Evolutionary conservation across 2,329 filamentous ascomycete species (phyloP), one percentile per base, ranked within the genome.

Genomic region (Pseudodiploospora longispora): DNA sequence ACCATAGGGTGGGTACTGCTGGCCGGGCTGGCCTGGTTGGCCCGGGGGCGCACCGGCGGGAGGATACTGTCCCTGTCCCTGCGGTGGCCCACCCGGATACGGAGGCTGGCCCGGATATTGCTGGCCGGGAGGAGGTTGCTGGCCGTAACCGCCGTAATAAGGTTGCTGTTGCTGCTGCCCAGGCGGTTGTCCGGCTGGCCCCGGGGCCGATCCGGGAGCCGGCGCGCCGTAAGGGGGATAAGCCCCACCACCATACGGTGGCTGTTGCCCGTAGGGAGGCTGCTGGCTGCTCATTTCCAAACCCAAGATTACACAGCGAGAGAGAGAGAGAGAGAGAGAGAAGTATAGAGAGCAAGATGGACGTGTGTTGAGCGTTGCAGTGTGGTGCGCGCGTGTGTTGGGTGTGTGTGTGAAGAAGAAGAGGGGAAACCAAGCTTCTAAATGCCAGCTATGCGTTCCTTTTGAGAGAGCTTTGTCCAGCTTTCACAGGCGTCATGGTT

Each of bases 241-340:
- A 19, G 19, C 19, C 12, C 7, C 28, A 29, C 30, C 42, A 33
- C 19, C 29, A 30, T 38, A 35, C 3, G 30, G 30, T 5, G 32
- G 19, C 19, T 33, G 36, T 28, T 46, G 44, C 12, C 44, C 29
- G 32, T 43, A 46, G 2, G 44, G 44, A 6, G 40, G 36, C 30
- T 40, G 40, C 19, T 45, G 42, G 5, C n/a, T 2, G 10, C 40
- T 44, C 28, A 44, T 44, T 5, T 19, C 37, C 6, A 38, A 28
- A 19, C 12, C 10, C 36, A 10, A 28, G n/a, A 19, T 19, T 19
- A 19, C 19, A 19, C 19, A 19, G 19, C 19, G 19, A 19, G 19
- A 19, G 19, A 19, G 19, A 19, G 19, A 19, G 19, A 19, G 19
- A 19, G 19, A 19, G 19, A 19, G 19, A 19, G 19, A 19, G 19